Evolutionary conservation across 805 yeast species (phyloP), one percentile per base, ranked within the genome.

Genomic region (Yarrowia porcina): DNA sequence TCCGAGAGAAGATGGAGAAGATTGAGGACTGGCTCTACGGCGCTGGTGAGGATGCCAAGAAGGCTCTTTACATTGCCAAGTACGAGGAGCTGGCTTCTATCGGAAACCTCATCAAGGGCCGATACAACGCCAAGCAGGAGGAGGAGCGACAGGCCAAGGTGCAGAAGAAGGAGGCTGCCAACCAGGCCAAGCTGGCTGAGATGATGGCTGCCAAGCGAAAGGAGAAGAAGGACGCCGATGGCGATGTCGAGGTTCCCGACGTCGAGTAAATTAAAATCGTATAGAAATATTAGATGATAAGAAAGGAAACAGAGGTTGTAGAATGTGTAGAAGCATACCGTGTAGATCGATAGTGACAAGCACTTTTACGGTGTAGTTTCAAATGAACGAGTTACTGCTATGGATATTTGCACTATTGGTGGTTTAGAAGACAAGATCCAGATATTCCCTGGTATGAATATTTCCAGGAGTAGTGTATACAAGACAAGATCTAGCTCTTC

Each of bases 11-110:
- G 82, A 83, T 94, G 74, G 75, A 82, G 73, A 87, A 86, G 76
- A 85, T 98, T 68, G 99, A 94, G 83, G 97, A 93, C 74, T 94
- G 99, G 99, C 85, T 94, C 73, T 94, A 94, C 78, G 96, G 89
- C 66, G 99, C 91, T 64, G 98, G 98, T 74, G 91, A 89, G 75
- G 99, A 94, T 77, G 84, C 97, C 67, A 83, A 92, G 73, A 92
- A 94, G 85, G 99, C 94, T 71, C 90, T 88, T 76, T 94, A 93
- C 83, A 87, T 96, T 78, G 98, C 99, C 73, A 92, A 89, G 79
- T 91, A 91, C 79, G 98, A 94, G 80, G 99, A 94, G 79, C 86
- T 94, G 73, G 96, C 97, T 49, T 83, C 96, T 44, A 81, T 87
- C 70, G 99, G 99, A 77, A 93, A 94, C 83, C 80, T 94, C 69